A percentile compares a stretch with the other conserved stretches of the same genome.
phyloP scores from a whole-genome alignment of 1,284 basidiomycete genomes.

The Ganoderma lucidum region DNA sequence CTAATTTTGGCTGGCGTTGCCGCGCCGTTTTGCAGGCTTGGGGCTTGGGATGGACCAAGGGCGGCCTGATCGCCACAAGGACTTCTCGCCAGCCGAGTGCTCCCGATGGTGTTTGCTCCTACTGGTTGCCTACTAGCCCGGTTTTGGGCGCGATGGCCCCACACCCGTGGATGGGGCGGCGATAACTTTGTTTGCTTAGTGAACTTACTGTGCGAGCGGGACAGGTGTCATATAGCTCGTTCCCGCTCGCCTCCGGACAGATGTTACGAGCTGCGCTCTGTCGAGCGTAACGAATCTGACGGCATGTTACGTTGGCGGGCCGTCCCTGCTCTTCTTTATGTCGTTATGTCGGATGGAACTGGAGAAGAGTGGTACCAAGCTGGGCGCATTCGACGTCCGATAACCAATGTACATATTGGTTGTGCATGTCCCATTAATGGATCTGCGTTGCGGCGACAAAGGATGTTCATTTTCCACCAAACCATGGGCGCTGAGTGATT shows the following conservation, averaged over 20 bases:
- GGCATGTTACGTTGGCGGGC: not conserved
- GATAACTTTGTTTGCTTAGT: not conserved
- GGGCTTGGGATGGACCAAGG: not conserved
- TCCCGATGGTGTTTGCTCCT: not conserved
- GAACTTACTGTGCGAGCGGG: constrained; percentile 2
- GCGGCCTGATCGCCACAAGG: not conserved
- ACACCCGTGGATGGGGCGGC: not conserved
- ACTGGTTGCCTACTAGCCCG: not conserved
- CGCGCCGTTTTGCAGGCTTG: not conserved
- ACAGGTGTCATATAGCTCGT: not conserved
- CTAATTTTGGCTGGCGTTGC: not conserved
- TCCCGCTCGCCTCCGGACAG: not conserved
- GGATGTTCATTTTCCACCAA: too few species aligned
- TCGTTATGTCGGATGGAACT: not conserved
- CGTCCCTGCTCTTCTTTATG: not conserved
- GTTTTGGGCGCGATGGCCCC: not conserved
- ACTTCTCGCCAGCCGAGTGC: not conserved
- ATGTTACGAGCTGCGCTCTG: not conserved
- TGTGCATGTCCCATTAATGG: not conserved
- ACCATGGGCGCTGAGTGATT: too few species aligned
- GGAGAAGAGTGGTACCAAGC: not conserved
- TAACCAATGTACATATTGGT: not conserved
- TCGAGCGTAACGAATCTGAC: not conserved
- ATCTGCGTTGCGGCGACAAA: not conserved
- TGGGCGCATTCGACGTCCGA: not conserved